These are phyloP conservation scores for Taphrina wiesneri DNA, from an alignment of 1,139 yeast genomes.

Conservation along the genomic window DNA sequence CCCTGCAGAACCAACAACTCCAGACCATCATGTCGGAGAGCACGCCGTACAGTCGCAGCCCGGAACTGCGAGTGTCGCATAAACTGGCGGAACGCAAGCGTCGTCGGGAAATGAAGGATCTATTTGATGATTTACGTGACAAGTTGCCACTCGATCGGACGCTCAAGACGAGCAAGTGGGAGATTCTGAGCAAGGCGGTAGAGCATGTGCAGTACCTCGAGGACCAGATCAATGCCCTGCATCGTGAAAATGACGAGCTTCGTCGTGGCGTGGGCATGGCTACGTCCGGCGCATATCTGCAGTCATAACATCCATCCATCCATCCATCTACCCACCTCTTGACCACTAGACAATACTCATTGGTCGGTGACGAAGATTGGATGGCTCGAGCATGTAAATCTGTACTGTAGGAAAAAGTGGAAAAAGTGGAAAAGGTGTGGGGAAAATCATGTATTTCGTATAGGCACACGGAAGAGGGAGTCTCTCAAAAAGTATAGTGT, in stretches of 20 bases:
- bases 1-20: slow-evolving; percentile 19
- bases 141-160: slow-evolving; percentile 41
- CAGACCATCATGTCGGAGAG: slow-evolving; percentile 18
- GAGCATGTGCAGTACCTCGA: slow-evolving; percentile 26
- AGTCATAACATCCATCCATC: background rate
- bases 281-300: background rate
- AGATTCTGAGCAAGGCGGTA: slow-evolving; percentile 39
- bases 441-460: no score
- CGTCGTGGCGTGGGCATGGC: slow-evolving; percentile 10
- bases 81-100: slow-evolving; percentile 42
- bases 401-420: no score
- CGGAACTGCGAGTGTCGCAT: slow-evolving; percentile 41
- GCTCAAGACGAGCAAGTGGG: slow-evolving; percentile 41
- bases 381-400: no score
- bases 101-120: slow-evolving; percentile 41
- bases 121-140: slow-evolving; percentile 40
- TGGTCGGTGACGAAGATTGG: no score
- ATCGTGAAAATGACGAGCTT: slow-evolving; percentile 25
- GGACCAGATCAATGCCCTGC: slow-evolving; percentile 15
- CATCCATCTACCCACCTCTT: no score
- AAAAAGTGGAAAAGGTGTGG: no score
- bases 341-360: no score
- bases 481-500: no score
- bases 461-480: no score
- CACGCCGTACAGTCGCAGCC: slow-evolving; percentile 40